These are phyloP conservation scores for Closterium sp. DNA, from an alignment of 139 green algal genomes.

Conservation along the genomic window DNA sequence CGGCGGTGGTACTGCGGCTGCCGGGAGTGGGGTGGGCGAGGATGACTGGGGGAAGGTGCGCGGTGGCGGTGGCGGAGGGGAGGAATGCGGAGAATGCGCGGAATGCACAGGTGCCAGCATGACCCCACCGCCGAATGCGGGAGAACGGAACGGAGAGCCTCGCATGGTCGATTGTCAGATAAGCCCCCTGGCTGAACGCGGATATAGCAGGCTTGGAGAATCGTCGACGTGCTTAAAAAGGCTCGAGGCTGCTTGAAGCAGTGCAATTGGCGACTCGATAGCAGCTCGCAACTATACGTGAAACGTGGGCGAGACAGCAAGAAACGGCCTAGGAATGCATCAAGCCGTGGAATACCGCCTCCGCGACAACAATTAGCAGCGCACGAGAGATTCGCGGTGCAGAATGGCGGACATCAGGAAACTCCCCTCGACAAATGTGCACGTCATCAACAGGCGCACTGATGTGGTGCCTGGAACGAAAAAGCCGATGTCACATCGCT, in stretches of 20 bases:
- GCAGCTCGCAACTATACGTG: too few species aligned
- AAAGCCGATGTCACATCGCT: background rate
- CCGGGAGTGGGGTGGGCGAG: too few species aligned
- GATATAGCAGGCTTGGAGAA: background rate
- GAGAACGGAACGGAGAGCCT: background rate
- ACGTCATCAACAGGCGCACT: background rate
- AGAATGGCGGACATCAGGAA: background rate
- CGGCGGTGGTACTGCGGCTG: background rate
- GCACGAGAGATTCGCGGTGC: background rate
- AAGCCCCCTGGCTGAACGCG: background rate
- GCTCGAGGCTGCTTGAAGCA: too few species aligned
- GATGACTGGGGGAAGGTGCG: background rate
- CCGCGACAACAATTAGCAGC: too few species aligned
- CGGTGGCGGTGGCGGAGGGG: background rate
- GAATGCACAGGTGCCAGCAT: background rate
- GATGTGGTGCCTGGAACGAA: background rate
- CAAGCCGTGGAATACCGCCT: too few species aligned
- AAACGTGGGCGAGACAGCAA: too few species aligned
- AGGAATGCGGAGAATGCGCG: background rate
- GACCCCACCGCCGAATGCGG: background rate
- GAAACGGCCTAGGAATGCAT: too few species aligned
- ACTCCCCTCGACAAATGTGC: background rate
- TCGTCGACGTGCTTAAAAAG: background rate
- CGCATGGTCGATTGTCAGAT: background rate
- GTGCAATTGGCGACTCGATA: too few species aligned